Base-by-base conservation (phyloP, 805 yeast species). In the Barnettozyma populi region DNA sequence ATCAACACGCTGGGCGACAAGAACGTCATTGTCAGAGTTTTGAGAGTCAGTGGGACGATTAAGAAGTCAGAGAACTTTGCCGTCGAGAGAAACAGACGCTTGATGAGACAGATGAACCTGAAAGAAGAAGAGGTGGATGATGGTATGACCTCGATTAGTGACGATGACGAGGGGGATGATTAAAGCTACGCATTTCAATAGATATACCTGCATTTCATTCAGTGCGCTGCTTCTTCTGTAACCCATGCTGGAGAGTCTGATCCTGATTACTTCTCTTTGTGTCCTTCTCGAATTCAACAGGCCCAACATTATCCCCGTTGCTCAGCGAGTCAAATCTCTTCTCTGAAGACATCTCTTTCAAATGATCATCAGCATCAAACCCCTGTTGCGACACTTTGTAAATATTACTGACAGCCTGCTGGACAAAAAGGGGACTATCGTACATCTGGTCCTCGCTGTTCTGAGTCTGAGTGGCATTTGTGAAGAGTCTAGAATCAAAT, bases 21-120 rank as follows among this genome's bases (percentile, higher is more conserved):
- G 27, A 66, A 67, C 7, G 65, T 63, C 5, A 73, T 84, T 10
- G 63, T 90, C 14, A 72, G 82, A 46, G 82, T 86, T 25, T 67
- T 76, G 5, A 85, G 84, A 48, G 80, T 87, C 0, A 83, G 95
- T 59, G 98, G 97, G 0, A 89, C 97, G 0, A 90, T 90, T 29
- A 83, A 82, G 61, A 88, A 87, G 60, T 79, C 95, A 53, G 95
- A 90, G 61, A 76, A 80, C 53, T 77, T 72, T 49, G 84, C 90
- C 0, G 79, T 87, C 25, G 63, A 73, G 47, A 70, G 79, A 59
- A 70, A 73, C 44, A 65, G 69, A 38, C 52, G 66, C 39, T 36
- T 62, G 40, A 51, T 56, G 50, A 55, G 57, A 25, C 41, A 34
- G 48, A 46, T 52, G 52, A 49, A 46, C 41, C 29, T 49, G 31